These are phyloP conservation scores for Colletotrichum lupini DNA, from an alignment of 2,329 filamentous ascomycete genomes.

Conservation along the genomic window DNA sequence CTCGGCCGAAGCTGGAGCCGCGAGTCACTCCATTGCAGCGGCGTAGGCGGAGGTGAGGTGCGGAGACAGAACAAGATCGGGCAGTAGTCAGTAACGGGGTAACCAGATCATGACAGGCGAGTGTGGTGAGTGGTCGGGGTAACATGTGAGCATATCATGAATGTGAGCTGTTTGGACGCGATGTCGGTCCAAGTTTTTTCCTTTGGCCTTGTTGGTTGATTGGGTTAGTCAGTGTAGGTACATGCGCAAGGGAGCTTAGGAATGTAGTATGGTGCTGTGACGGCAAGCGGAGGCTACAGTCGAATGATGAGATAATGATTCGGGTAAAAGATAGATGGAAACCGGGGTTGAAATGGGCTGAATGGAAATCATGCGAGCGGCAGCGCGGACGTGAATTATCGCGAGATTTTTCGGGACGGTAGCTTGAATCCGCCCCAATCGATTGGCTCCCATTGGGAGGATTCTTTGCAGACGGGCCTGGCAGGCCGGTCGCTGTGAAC, in stretches of 20 bases:
- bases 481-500: constrained; percentile 2
- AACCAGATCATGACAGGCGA: constrained; percentile 31
- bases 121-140: constrained; percentile 29
- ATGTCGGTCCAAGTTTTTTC: constrained; percentile 11
- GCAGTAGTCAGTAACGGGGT: constrained; percentile 1
- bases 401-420: constrained; percentile 35
- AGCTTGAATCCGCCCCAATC: constrained; percentile 29
- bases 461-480: constrained; percentile 18
- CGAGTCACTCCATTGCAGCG: constrained; percentile 10
- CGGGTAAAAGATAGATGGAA: neutral
- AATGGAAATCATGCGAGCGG: constrained; percentile 28
- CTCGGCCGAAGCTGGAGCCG: constrained; percentile 1
- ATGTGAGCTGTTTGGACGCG: constrained; percentile 29
- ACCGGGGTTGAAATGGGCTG: constrained; percentile 14
- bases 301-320: constrained; percentile 18
- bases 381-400: constrained; percentile 21
- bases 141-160: constrained; percentile 36
- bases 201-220: neutral
- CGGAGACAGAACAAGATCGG: constrained; percentile 10
- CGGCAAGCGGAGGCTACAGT: neutral
- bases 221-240: neutral
- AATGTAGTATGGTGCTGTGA: constrained; percentile 5
- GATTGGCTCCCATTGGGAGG: constrained; percentile 20
- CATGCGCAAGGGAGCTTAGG: neutral
- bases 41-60: constrained; percentile 23